Evolutionary conservation across 495 filamentous ascomycete genomes (phyloP).

Genomic region (Penicillium paxilli): DNA sequence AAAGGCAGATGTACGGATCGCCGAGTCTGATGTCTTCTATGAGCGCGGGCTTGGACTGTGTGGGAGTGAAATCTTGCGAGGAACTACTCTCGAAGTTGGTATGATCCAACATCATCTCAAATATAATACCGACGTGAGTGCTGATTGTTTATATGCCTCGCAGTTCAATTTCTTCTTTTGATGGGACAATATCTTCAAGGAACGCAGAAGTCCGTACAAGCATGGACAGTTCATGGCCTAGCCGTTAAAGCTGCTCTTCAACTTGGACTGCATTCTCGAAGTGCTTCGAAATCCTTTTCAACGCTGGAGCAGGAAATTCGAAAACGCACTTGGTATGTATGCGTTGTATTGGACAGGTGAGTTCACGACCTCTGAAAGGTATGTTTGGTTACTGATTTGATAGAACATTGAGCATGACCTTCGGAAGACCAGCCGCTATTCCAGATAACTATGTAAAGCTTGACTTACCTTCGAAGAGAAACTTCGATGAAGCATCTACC

Average conservation of each 20-base stretch:
- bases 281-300: constrained; percentile 30
- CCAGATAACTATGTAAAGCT: constrained; percentile 39
- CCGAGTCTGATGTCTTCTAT: constrained; percentile 39
- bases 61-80: constrained; percentile 30
- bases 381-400: background rate
- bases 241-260: constrained; percentile 42
- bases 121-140: too few species aligned
- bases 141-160: background rate
- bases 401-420: constrained; percentile 49
- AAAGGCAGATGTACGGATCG: constrained; percentile 11
- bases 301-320: constrained; percentile 39
- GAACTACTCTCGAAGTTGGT: constrained; percentile 39
- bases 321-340: constrained; percentile 48
- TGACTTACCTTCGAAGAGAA: constrained; percentile 32
- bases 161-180: constrained; percentile 40
- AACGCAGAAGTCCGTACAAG: constrained; percentile 43
- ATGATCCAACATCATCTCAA: too few species aligned
- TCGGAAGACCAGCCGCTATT: constrained; percentile 41
- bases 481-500: constrained; percentile 16
- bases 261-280: constrained; percentile 40
- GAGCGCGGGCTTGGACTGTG: constrained; percentile 30
- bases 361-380: too few species aligned
- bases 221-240: constrained; percentile 44
- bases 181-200: constrained; percentile 46
- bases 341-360: constrained; percentile 45